Evolutionary conservation across 495 filamentous ascomycete species (phyloP).

Genomic region (Aspergillus bridgeri): DNA sequence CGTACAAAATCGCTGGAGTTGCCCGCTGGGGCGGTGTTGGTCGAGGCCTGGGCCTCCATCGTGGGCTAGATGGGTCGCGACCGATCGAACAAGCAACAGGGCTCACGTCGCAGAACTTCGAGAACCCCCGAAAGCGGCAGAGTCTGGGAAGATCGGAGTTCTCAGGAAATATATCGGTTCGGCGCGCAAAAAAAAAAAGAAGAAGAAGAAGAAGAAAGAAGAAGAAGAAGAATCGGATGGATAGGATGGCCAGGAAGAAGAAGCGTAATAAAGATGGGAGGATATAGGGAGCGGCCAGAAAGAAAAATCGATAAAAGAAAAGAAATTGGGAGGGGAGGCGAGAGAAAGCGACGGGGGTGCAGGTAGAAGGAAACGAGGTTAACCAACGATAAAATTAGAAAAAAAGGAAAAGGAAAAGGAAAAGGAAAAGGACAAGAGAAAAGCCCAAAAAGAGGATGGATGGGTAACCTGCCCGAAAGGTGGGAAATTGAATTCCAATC

Average conservation of each 20-base stretch:
- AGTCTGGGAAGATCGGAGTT: background rate
- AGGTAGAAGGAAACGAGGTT: background rate
- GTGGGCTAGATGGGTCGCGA: conserved; percentile 48
- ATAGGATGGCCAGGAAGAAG: background rate
- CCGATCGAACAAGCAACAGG: conserved; percentile 45
- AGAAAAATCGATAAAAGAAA: conserved; percentile 1
- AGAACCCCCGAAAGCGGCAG: conserved; percentile 7
- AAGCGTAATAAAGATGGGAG: too few species aligned
- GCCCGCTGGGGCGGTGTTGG: conserved; percentile 53
- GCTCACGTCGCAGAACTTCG: conserved; percentile 22
- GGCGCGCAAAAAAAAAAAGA: background rate
- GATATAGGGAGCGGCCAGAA: too few species aligned
- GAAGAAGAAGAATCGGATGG: background rate
- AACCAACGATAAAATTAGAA: conserved; percentile 17
- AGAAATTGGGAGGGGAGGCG: conserved; percentile 13
- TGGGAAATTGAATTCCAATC: background rate
- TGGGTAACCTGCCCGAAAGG: conserved; percentile 6
- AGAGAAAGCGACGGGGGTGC: conserved; percentile 1
- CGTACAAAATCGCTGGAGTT: conserved; percentile 80
- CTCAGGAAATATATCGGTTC: background rate
- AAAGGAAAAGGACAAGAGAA: too few species aligned
- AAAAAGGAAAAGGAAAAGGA: conserved; percentile 8
- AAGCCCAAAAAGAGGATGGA: conserved; percentile 17
- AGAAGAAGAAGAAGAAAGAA: conserved; percentile 2
- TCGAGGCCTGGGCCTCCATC: conserved; percentile 53